These are phyloP conservation scores for Clarireedia hainanense DNA, from an alignment of 2,329 filamentous ascomycete genomes.

Conservation along the genomic window DNA sequence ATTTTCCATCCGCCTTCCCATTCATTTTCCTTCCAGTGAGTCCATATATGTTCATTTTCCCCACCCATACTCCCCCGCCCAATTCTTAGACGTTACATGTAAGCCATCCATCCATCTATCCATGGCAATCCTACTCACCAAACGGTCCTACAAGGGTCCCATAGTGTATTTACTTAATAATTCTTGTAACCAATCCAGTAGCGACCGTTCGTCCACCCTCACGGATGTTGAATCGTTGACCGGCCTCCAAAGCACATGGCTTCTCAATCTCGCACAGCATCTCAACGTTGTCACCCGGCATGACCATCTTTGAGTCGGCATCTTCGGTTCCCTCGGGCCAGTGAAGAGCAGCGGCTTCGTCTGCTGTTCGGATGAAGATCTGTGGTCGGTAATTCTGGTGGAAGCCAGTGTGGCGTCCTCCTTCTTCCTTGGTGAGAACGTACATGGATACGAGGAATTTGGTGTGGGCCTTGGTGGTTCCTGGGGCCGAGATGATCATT, in stretches of 20 bases:
- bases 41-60: background rate
- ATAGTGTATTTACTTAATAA: slow-evolving; percentile 38
- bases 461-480: slow-evolving; percentile 74
- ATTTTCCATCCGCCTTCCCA: background rate
- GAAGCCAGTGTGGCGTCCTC: slow-evolving; percentile 95
- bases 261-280: slow-evolving; percentile 84
- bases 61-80: background rate
- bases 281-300: slow-evolving; percentile 98
- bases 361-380: slow-evolving; percentile 89
- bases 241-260: slow-evolving; percentile 80
- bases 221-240: slow-evolving; percentile 96
- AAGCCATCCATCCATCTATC: background rate
- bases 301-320: slow-evolving; percentile 68
- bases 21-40: background rate
- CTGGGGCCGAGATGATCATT: slow-evolving; percentile 86
- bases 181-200: slow-evolving; percentile 73
- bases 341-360: slow-evolving; percentile 67
- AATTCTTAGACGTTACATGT: background rate
- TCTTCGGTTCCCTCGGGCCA: slow-evolving; percentile 83
- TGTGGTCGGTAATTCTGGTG: slow-evolving; percentile 94
- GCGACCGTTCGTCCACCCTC: slow-evolving; percentile 90
- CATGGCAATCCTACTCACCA: background rate
- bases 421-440: slow-evolving; percentile 95
- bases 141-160: background rate
- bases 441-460: slow-evolving; percentile 96